phyloP scores from a whole-genome alignment of 441 rosid genomes.

The Gossypium aridum region DNA sequence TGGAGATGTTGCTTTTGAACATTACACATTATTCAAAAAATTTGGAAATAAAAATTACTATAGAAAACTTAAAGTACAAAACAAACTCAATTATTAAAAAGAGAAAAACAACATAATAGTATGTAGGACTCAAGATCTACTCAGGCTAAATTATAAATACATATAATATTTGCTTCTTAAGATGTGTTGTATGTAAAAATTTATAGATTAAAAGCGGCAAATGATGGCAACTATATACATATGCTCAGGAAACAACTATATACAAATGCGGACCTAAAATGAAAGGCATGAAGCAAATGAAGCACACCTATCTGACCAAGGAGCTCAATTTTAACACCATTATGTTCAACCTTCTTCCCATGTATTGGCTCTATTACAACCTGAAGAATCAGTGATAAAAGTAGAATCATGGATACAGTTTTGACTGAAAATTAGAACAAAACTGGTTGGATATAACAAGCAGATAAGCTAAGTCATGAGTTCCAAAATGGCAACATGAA shows the following conservation, averaged over 20 bases:
- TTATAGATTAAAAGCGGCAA: background rate
- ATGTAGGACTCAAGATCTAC: background rate
- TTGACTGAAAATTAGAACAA: background rate
- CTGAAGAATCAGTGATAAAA: constrained; percentile 14
- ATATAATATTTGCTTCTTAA: background rate
- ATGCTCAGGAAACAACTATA: background rate
- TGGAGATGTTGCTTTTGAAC: background rate
- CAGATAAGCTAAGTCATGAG: background rate
- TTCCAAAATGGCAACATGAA: background rate
- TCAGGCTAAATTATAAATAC: background rate
- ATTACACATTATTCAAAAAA: background rate
- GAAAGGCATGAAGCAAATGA: background rate
- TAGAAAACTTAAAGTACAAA: background rate
- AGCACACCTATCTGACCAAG: constrained; percentile 43
- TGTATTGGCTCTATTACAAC: constrained; percentile 33
- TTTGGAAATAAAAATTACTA: background rate
- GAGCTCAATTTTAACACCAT: constrained; percentile 38
- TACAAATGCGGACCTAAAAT: background rate
- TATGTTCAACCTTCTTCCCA: constrained; percentile 41
- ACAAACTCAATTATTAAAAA: background rate
- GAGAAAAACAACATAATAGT: background rate
- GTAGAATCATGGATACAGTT: background rate
- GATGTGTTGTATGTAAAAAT: background rate
- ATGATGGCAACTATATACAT: background rate
- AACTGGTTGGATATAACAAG: background rate